Base-by-base conservation (phyloP, 352 stramenopile species). In the Salisapilia sapeloensis region DNA sequence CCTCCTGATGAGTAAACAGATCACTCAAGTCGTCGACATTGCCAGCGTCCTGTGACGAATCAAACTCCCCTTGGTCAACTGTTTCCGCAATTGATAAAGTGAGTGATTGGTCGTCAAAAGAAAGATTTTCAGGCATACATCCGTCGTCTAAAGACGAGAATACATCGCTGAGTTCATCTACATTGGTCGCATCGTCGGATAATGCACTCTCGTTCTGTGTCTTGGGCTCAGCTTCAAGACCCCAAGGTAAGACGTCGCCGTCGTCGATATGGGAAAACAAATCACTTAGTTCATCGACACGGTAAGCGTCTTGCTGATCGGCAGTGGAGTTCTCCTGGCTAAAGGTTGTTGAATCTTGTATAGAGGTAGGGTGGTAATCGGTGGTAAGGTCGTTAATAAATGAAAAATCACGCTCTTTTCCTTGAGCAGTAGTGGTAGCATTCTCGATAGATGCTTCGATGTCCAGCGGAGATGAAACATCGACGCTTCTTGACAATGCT, bases 141-240 rank as follows among this genome's bases (percentile, higher is more conserved):
- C 31, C 38, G 18, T 53, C 41, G 22, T 74, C 58, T 13, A 66
- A 32, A 17, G 38, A 34, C 30, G 56, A 50, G 28, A 72, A 65
- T 17, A 65, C 44, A 26, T 71, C 54, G 40, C 50, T 69, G 31
- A 74, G 58, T 40, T 74, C 56, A 31, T 79, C 63, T 25, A 71
- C 48, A 28, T 71, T 65, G 13, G 65, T 30, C 35, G 50, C 57
- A 31, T 76, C 57, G 9, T 72, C 53, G 7, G 56, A 52, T 35
- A 71, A 56, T 8, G 70, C 43, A 33, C 54, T 53, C 20, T 64
- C 69, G 35, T 75, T 54, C 38, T 63, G 39, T 33, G 40, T 35
- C 6, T 22, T 42, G 9, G 33, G 38, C 4, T 44, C 35, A n/a
- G n/a, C n/a, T n/a, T n/a, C n/a, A n/a, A n/a, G n/a, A n/a, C n/a